A percentile compares a stretch with the other conserved stretches of the same genome.
Conservation (phyloP, 2,329 filamentous ascomycete species). For the Juglanconis oblonga region DNA sequence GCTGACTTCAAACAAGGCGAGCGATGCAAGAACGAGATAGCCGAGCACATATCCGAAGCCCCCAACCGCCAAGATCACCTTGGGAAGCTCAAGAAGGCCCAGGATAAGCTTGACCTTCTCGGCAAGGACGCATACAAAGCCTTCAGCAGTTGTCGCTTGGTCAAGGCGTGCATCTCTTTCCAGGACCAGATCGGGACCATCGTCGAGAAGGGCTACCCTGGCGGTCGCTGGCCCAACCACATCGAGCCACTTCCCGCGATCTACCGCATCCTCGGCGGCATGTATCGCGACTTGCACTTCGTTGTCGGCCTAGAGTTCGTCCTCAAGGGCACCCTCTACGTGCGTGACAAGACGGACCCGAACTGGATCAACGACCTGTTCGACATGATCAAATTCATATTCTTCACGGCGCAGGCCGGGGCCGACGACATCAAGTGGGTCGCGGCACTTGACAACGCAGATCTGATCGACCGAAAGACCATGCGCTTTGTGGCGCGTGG, state of each 20-base stretch:
- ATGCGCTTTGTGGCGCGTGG: constrained; percentile 23
- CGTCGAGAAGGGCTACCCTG: constrained; percentile 17
- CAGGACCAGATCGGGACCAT: constrained; percentile 21
- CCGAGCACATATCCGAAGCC: constrained; percentile 15
- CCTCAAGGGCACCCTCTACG: constrained; percentile 26
- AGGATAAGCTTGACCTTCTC: constrained; percentile 19
- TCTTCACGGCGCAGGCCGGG: constrained; percentile 13
- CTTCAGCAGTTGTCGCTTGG: constrained; percentile 13
- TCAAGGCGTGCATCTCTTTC: constrained; percentile 18
- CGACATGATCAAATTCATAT: constrained; percentile 22
- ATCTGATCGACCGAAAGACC: constrained; percentile 18
- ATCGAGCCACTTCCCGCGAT: constrained; percentile 28
- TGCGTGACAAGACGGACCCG: constrained; percentile 18
- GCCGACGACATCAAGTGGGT: constrained; percentile 16
- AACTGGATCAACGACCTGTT: constrained; percentile 27
- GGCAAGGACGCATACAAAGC: constrained; percentile 10
- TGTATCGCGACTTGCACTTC: constrained; percentile 23
- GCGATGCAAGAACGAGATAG: constrained; percentile 26
- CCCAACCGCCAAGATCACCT: constrained; percentile 16
- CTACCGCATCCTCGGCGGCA: constrained; percentile 21
- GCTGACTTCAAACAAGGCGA: constrained; percentile 18
- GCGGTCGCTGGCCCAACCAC: constrained; percentile 25
- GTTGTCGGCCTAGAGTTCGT: constrained; percentile 23
- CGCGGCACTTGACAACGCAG: neutral
- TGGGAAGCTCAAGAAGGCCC: constrained; percentile 16